These are phyloP conservation scores for Neoscytalidium dimidiatum DNA, from an alignment of 2,329 filamentous ascomycete genomes.

Conservation along the genomic window DNA sequence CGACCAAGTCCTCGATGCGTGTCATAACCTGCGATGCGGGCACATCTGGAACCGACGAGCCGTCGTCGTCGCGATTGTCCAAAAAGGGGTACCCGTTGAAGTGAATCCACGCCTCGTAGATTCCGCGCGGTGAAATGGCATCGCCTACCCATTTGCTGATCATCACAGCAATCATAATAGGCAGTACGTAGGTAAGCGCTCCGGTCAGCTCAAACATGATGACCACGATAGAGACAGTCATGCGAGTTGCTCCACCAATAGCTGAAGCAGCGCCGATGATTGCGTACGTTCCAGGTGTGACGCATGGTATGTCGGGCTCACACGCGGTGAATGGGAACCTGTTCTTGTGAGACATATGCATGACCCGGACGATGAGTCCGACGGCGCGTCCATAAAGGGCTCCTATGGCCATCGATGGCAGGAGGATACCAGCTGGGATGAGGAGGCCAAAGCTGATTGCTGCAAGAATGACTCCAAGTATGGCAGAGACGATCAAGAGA, in stretches of 20 bases:
- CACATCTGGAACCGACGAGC: constrained; percentile 72
- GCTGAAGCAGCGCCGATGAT: constrained; percentile 94
- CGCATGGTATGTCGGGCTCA: constrained; percentile 81
- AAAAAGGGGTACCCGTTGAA: constrained; percentile 95
- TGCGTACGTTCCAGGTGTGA: constrained; percentile 93
- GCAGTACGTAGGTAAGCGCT: constrained; percentile 91
- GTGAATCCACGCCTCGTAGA: constrained; percentile 98
- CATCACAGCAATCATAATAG: constrained; percentile 99
- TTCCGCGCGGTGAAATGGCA: constrained; percentile 86
- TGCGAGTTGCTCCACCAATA: constrained; percentile 89
- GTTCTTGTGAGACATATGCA: constrained; percentile 75
- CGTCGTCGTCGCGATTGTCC: constrained; percentile 67
- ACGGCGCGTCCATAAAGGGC: constrained; percentile 86
- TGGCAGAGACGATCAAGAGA: constrained; percentile 76
- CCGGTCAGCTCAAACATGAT: constrained; percentile 99
- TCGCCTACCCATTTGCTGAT: constrained; percentile 98
- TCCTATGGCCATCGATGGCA: constrained; percentile 95
- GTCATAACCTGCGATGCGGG: constrained; percentile 91
- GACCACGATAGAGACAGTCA: constrained; percentile 97
- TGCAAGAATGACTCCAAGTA: constrained; percentile 82
- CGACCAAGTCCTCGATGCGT: constrained; percentile 82
- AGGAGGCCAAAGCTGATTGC: constrained; percentile 90
- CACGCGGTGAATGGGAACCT: constrained; percentile 79
- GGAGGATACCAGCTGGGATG: constrained; percentile 91
- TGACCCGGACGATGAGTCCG: constrained; percentile 85